Evolutionary conservation across 2,329 filamentous ascomycete genomes (phyloP), one percentile per base, ranked within the genome.

Genomic region (Colletotrichum aenigma): DNA sequence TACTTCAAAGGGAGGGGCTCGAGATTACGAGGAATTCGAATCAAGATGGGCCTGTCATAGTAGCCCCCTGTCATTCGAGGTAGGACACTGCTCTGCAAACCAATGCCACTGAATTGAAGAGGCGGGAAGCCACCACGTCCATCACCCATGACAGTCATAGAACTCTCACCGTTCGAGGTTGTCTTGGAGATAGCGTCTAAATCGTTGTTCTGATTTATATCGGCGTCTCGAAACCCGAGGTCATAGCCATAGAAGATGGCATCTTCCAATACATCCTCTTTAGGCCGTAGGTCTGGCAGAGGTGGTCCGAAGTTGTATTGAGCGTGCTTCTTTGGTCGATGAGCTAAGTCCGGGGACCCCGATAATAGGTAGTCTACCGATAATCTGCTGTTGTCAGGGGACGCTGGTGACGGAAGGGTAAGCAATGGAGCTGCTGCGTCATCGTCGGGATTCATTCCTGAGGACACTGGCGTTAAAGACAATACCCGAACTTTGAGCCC

Each of bases 141-240:
- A 12, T n/a, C 36, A 28, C 10, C 10, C 9, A 28, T 28, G 16
- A 52, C 24, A 16, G 8, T 13, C 4, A 36, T n/a, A 38, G 15
- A 38, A 36, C 24, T 16, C 28, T 10, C 16, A 26, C 8, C 18
- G 21, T 15, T 36, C 24, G 28, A 12, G 12, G 7, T 21, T 5
- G 34, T 72, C 83, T 83, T 61, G 83, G 89, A 89, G 52, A 96
- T 92, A 18, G 94, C 94, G 66, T 90, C 90, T 34, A 86, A 84
- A 78, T 96, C 94, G 80, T 95, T 91, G 79, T 96, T 96, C 66
- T 89, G 90, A 32, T 91, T 91, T 2, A 94, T 85, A 79, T 96
- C 94, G 24, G 91, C 85, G 83, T 96, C 94, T 12, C 89, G 89
- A 76, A 92, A 87, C 1, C 94, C 95, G 71, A 91, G 88, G 80